A percentile compares a stretch with the other conserved stretches of the same genome.
Conservation (phyloP, 2,329 filamentous ascomycete genomes). For the Diaporthe citri region DNA sequence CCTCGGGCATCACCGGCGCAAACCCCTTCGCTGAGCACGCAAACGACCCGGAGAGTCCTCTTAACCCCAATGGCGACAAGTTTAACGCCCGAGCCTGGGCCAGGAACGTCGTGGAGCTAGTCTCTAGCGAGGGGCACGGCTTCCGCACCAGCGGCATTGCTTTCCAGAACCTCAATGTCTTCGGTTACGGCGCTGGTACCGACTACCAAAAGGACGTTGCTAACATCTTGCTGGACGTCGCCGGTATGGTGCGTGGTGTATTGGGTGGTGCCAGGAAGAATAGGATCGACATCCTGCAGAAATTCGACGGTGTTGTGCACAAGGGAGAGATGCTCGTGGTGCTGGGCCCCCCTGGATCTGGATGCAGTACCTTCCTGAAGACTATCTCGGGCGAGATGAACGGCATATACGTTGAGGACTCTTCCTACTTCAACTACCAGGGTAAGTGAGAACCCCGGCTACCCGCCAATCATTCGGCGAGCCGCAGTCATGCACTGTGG, state of each 20-base stretch:
- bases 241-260: conserved; percentile 59
- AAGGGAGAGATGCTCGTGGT: conserved; percentile 83
- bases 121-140: conserved; percentile 63
- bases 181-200: conserved; percentile 75
- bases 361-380: conserved; percentile 88
- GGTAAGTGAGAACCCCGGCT: conserved; percentile 55
- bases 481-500: not conserved
- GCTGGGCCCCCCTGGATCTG: conserved; percentile 77
- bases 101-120: conserved; percentile 67
- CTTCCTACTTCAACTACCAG: conserved; percentile 85
- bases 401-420: conserved; percentile 79
- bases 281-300: conserved; percentile 76
- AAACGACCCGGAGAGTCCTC: conserved; percentile 55
- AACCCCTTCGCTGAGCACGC: conserved; percentile 63
- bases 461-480: not conserved
- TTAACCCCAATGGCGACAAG: conserved; percentile 62
- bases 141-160: conserved; percentile 74
- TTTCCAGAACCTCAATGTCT: conserved; percentile 77
- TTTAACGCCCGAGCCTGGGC: conserved; percentile 71
- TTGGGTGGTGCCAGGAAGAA: conserved; percentile 63
- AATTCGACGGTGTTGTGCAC: conserved; percentile 76
- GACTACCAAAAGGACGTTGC: conserved; percentile 78
- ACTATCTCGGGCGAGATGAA: conserved; percentile 86
- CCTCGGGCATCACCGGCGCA: conserved; percentile 46
- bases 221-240: conserved; percentile 69